Conservation (phyloP, 2,329 filamentous ascomycete genomes). For the Pseudogymnoascus sp. region DNA sequence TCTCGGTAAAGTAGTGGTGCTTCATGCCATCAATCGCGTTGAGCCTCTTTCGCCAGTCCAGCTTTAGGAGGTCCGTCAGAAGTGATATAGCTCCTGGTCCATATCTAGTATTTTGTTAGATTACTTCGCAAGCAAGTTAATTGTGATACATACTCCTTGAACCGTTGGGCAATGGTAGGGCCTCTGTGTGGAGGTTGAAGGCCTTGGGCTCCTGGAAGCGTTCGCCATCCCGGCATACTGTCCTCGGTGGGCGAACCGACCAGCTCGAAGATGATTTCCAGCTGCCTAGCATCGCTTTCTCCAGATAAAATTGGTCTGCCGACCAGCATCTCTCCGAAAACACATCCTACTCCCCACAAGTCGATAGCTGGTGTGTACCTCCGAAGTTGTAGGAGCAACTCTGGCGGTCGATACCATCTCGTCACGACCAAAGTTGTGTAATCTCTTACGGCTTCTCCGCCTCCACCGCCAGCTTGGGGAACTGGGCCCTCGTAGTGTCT, state of each 20-base stretch:
- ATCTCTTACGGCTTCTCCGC: conserved; percentile 76
- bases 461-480: conserved; percentile 67
- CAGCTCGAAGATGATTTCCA: conserved; percentile 87
- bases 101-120: conserved; percentile 37
- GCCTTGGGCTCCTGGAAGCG: conserved; percentile 71
- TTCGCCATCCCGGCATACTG: conserved; percentile 85
- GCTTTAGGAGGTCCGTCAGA: conserved; percentile 69
- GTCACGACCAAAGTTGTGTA: conserved; percentile 98
- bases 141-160: conserved; percentile 36
- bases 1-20: conserved; percentile 80
- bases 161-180: conserved; percentile 62
- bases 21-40: conserved; percentile 91
- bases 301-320: conserved; percentile 88
- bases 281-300: conserved; percentile 79
- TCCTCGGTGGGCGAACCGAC: conserved; percentile 84
- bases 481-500: conserved; percentile 82
- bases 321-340: conserved; percentile 96
- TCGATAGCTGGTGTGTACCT: conserved; percentile 97
- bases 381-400: conserved; percentile 78
- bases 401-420: conserved; percentile 91
- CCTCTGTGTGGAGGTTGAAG: conserved; percentile 53
- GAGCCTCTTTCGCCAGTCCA: conserved; percentile 81
- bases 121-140: conserved; percentile 41
- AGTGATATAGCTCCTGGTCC: conserved; percentile 68
- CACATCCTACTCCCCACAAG: conserved; percentile 97